phyloP scores from a whole-genome alignment of 2,329 filamentous ascomycete species.

The Zelopaecilomyces penicillatus region DNA sequence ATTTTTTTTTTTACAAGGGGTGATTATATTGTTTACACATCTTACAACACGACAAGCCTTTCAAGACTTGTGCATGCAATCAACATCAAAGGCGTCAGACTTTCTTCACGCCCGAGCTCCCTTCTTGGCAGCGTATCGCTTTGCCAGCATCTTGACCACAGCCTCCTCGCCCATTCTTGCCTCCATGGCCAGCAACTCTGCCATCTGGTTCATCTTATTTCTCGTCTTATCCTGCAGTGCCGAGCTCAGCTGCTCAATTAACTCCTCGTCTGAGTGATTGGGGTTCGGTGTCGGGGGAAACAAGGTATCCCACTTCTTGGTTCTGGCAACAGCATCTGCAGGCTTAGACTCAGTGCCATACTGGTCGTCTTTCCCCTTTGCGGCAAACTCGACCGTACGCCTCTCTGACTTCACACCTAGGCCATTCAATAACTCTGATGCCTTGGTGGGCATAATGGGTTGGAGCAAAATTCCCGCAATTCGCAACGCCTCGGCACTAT shows the following conservation, averaged over 20 bases:
- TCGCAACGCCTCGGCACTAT: constrained; percentile 66
- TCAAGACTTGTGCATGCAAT: too few species aligned
- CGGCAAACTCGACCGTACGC: constrained; percentile 55
- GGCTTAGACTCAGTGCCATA: constrained; percentile 50
- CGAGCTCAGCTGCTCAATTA: constrained; percentile 11
- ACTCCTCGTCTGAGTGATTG: constrained; percentile 16
- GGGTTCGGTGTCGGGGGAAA: constrained; percentile 39
- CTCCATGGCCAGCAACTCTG: constrained; percentile 20
- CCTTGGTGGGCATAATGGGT: constrained; percentile 81
- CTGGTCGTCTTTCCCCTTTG: constrained; percentile 52
- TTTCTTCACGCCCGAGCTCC: too few species aligned
- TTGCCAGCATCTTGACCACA: constrained; percentile 14
- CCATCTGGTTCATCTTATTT: constrained; percentile 21
- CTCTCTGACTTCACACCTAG: constrained; percentile 60
- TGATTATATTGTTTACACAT: too few species aligned
- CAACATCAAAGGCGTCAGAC: too few species aligned
- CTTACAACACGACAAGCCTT: too few species aligned
- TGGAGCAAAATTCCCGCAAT: constrained; percentile 78
- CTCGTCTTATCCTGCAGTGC: constrained; percentile 13
- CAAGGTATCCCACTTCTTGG: constrained; percentile 32
- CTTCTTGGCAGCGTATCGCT: constrained; percentile 9
- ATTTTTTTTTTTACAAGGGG: too few species aligned
- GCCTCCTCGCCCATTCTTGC: constrained; percentile 18
- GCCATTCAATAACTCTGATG: constrained; percentile 62
- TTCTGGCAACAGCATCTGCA: constrained; percentile 20